Evolutionary conservation across 2,329 filamentous ascomycete genomes (phyloP), one percentile per base, ranked within the genome.

Genomic region (Calonectria montana): DNA sequence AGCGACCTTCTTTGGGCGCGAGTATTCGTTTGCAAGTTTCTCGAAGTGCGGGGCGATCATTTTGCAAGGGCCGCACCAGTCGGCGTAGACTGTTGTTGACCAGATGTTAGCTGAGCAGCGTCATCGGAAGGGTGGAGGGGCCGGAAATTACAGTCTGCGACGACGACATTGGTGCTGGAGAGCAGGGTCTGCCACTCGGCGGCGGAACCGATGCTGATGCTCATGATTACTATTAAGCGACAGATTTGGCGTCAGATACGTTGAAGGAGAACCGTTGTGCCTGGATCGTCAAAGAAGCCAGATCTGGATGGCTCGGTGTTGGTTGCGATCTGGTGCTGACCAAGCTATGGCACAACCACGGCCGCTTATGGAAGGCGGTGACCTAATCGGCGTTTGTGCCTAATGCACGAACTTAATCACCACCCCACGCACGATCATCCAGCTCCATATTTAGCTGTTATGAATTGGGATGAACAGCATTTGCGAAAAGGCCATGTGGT

Each of bases 1-100:
- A 57, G 94, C 94, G 80, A 98, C 93, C 81, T 92, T 92, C 80
- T 93, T 93, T 18, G 95, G 92, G 76, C 95, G 92, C 61, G 95
- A 92, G 80, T 97, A 91, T 82, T 96, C 93, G 71, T 89, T 88
- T 59, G 95, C 91, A 70, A 98, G 92, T 78, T 93, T 91, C 81
- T 98, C 94, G 84, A 97, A 98, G 69, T 94, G 91, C 23, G 96
- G 96, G 62, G 94, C 94, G 76, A 98, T 97, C 82, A 93, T 91
- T 86, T 97, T 97, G 90, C 96, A 98, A 80, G 96, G 95, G 69
- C 93, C 94, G 83, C 95, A 98, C 94, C 95, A 98, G 85, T 97
- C 94, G 83, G 96, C 96, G 81, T 97, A 97, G 88, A 98, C 95
- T 97, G 65, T 45, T 79, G 78, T 45, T 79, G 78, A 76, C 63